phyloP scores from a whole-genome alignment of 148 eudicot species.

The Camellia sinensis region DNA sequence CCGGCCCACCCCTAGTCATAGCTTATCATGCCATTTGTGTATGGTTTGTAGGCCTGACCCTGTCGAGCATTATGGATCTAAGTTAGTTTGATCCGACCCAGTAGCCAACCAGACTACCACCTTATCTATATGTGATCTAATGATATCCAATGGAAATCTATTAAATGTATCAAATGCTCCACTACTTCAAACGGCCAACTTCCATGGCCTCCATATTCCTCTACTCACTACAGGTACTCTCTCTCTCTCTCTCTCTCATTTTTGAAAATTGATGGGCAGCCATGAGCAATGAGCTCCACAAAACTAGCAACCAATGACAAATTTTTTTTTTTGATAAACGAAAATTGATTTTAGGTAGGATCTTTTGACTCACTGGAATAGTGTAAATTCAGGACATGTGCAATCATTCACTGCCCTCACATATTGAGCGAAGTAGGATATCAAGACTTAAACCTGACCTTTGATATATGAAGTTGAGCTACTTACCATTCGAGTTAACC shows the following conservation, averaged over 20 bases:
- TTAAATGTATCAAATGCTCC: background rate
- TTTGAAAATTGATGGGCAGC: background rate
- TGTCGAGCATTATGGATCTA: background rate
- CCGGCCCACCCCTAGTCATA: too few relatives aligned
- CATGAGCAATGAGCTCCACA: background rate
- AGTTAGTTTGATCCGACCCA: background rate
- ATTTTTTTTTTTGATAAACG: too few relatives aligned
- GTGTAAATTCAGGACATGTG: too few relatives aligned
- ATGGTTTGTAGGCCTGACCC: too few relatives aligned
- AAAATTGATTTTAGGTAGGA: too few relatives aligned
- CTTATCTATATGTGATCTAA: conserved; percentile 14
- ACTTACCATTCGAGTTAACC: too few relatives aligned
- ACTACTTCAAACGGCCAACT: background rate
- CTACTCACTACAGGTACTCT: background rate
- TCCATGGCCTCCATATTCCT: background rate
- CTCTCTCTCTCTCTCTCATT: background rate
- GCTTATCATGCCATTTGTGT: too few relatives aligned
- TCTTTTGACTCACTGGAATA: too few relatives aligned
- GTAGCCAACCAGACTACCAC: background rate
- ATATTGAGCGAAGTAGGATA: too few relatives aligned
- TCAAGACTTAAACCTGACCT: too few relatives aligned
- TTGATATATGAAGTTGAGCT: too few relatives aligned
- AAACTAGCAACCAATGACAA: conserved; percentile 26
- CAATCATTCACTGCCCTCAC: too few relatives aligned
- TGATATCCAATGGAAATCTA: background rate